Base-by-base conservation (phyloP, 768 basidiomycete genomes). In the Macrocybe gigantea region DNA sequence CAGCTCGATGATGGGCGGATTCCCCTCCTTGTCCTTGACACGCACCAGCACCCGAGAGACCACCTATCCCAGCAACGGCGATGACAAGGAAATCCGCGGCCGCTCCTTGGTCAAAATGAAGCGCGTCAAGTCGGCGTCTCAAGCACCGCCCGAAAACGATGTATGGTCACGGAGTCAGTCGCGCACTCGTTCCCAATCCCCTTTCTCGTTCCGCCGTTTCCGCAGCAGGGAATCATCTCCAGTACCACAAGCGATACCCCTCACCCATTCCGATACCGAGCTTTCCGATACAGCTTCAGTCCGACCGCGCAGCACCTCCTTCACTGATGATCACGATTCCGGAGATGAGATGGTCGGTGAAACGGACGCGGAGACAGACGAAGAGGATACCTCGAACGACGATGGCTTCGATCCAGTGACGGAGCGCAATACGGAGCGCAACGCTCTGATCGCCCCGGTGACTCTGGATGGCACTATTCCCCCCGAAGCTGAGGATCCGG, bases 381-480 rank as follows among this genome's bases (percentile, higher is more conserved):
- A 79, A 12, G 77, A 77, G 10, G 76, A 76, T 7, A 81, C 77
- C 66, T 78, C 77, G 50, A 79, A 80, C 36, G 79, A 78, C 29
- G 75, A 78, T 50, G 64, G 67, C 12, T 85, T 93, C 51, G 90
- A 95, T 64, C 76, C 81, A 34, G 71, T 88, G 54, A 97, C 93
- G 0, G 86, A 88, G 62, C 75, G 80, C 55, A 97, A 97, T 64
- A 95, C 93, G 1, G 88, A 91, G 63, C 82, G 75, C 54, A 94
- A 94, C 58, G 78, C 87, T 1, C 71, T 83, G 35, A 67, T 75
- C 38, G 60, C 61, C 0, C 70, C 66, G 34, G 60, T 60, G 3
- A 49, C 56, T 5, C 66, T 61, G 6, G 60, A 59, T 5, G 53
- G 52, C 6, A 51, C 53, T 32, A 68, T 73, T 15, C 62, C 71